A percentile compares a stretch with the other conserved stretches of the same genome.
Conservation (phyloP, 768 basidiomycete genomes). For the Panus rudis region DNA sequence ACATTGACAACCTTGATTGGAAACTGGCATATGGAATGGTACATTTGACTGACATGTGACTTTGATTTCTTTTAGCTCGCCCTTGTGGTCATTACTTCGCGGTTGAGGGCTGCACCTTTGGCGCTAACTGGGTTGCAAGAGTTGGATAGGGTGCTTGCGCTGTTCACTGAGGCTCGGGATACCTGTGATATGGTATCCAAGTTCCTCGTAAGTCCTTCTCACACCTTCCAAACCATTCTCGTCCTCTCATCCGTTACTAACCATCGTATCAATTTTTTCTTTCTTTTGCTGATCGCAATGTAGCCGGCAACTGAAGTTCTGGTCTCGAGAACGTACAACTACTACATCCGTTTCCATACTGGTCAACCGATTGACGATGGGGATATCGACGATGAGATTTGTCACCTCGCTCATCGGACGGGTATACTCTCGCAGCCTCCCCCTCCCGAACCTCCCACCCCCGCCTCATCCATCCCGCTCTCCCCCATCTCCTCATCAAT, state of each 20-base stretch:
- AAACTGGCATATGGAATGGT: no score
- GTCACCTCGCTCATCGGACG: slow-evolving; percentile 15
- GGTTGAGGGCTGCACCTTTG: slow-evolving; percentile 17
- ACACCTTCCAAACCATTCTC: slow-evolving; percentile 1
- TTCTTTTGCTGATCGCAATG: not conserved
- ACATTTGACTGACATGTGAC: no score
- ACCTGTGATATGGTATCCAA: slow-evolving; percentile 56
- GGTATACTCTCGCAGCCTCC: slow-evolving; percentile 11
- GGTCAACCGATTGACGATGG: slow-evolving; percentile 17
- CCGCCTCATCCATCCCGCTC: no score
- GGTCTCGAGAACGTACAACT: slow-evolving; percentile 41
- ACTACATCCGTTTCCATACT: slow-evolving; percentile 34
- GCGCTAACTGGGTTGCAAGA: slow-evolving; percentile 55
- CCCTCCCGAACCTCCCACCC: no score
- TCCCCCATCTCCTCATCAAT: no score
- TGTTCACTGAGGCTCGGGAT: slow-evolving; percentile 51
- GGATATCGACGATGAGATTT: slow-evolving; percentile 16
- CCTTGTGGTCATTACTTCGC: not conserved
- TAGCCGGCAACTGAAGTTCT: slow-evolving; percentile 55
- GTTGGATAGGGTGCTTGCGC: slow-evolving; percentile 47
- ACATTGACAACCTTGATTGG: no score
- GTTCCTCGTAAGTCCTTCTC: slow-evolving; percentile 39
- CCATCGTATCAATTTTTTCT: slow-evolving; percentile 1
- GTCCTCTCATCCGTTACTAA: slow-evolving; percentile 1
- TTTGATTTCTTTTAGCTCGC: not conserved